Percentiles rank a stretch among this genome's conserved stretches.
Evolutionary conservation across 2,329 filamentous ascomycete genomes (phyloP).

Genomic region (Neopestalotiopsis sp.): DNA sequence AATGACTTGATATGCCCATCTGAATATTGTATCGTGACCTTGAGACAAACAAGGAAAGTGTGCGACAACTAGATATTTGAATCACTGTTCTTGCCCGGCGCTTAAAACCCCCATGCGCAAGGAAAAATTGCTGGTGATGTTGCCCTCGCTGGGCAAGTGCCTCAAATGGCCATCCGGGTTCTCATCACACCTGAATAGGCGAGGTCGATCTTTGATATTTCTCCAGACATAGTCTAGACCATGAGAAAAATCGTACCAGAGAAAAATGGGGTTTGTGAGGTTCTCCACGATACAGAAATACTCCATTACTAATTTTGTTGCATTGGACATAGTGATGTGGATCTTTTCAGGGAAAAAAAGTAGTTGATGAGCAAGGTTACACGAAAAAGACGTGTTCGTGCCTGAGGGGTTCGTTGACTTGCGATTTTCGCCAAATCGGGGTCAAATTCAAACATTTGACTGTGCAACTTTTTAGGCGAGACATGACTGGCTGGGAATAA

Average conservation of each 20-base stretch:
- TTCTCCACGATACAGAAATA: not conserved
- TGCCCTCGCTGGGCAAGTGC: not conserved
- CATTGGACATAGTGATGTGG: not conserved
- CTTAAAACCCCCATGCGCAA: not conserved
- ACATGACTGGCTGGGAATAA: no score
- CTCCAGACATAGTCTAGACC: not conserved
- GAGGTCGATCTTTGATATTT: not conserved
- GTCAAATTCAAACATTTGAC: no score
- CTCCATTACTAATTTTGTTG: not conserved
- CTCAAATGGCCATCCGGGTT: constrained; percentile 15
- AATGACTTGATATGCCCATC: not conserved
- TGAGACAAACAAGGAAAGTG: not conserved
- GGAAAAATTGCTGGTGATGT: not conserved
- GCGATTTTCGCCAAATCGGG: no score
- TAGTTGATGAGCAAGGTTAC: not conserved
- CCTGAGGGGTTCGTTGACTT: not conserved
- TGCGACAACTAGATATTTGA: not conserved
- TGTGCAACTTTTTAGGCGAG: no score
- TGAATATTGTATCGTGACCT: not conserved
- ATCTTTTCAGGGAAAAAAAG: not conserved
- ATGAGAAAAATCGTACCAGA: not conserved
- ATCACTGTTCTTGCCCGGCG: not conserved
- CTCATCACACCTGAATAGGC: not conserved
- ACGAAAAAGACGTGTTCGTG: not conserved
- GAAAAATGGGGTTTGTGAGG: not conserved